Conservation (phyloP, 768 basidiomycete species). For the Pleurotus citrinopileatus region DNA sequence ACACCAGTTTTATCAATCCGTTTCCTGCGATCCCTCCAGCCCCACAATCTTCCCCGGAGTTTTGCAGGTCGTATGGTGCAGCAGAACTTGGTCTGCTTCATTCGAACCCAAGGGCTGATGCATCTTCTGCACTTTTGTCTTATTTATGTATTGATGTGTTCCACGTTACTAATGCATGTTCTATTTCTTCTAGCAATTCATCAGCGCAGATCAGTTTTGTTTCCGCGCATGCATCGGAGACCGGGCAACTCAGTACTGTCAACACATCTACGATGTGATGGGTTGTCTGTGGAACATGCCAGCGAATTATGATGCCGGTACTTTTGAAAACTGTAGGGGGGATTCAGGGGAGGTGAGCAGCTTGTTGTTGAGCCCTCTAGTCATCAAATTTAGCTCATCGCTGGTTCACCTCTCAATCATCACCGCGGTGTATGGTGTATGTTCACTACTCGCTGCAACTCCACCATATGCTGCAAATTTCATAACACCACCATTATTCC, state of each 20-base stretch:
- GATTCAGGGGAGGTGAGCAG: slow-evolving; percentile 45
- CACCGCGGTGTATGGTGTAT: no score
- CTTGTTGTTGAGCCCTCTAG: slow-evolving; percentile 1
- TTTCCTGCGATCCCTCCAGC: neutral
- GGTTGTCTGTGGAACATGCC: slow-evolving; percentile 66
- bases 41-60: neutral
- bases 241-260: slow-evolving; percentile 50
- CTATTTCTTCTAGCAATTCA: slow-evolving; percentile 47
- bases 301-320: slow-evolving; percentile 39
- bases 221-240: slow-evolving; percentile 64
- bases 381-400: neutral
- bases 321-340: slow-evolving; percentile 49
- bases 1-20: neutral
- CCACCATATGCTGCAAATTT: neutral
- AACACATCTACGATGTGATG: slow-evolving; percentile 57
- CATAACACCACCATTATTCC: neutral
- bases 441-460: neutral
- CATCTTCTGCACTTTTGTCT: neutral
- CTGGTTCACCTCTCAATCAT: neutral
- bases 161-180: neutral
- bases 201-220: slow-evolving; percentile 61
- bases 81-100: neutral
- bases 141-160: neutral
- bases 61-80: no score
- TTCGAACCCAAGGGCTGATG: neutral